Evolutionary conservation across 2,329 filamentous ascomycete genomes (phyloP), one percentile per base, ranked within the genome.

Genomic region (Pseudocercospora ulei): DNA sequence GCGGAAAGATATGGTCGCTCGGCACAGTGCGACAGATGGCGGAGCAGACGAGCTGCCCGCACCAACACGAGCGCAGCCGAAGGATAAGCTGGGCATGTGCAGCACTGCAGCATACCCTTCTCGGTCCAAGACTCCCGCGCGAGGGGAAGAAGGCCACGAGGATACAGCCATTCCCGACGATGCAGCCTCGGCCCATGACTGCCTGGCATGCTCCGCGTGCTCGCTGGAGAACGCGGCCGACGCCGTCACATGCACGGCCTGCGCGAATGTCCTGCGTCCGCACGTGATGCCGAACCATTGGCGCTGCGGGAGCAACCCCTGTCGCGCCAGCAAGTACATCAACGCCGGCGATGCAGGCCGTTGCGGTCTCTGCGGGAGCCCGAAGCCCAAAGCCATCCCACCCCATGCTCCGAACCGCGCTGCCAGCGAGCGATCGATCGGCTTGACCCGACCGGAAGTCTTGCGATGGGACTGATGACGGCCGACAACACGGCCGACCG

Each of bases 261-360:
- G 84, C 58, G 71, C 76, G 14, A 75, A 88, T 48, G 81, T 87
- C 1, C 62, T 88, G 2, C 67, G 73, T 28, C 61, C 67, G 0
- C 54, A 62, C 0, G 68, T 69, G 34, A 66, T 78, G 28, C 62
- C 69, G 0, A 62, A 66, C 11, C 62, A 71, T n/a, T 88, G 83
- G 82, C 62, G 62, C 31, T 88, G 82, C 56, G 58, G 56, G 27
- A 73, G 69, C 47, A 54, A 58, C 3, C 48, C 62, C 2, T 88
- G 82, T 56, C 61, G 61, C 43, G 67, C 62, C 7, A 72, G 68
- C 29, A 44, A 52, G 12, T 88, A 84, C 56, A 54, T 78, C 36
- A 88, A 87, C 53, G 69, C 78, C 7, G 74, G 71, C 1, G 81
- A 87, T 57, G 75, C 69, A 47, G 78, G 76, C 4, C 57, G 76